A percentile compares a stretch with the other conserved stretches of the same genome.
Evolutionary conservation across 2,329 filamentous ascomycete genomes (phyloP).

Genomic region (Colletotrichum sp.): DNA sequence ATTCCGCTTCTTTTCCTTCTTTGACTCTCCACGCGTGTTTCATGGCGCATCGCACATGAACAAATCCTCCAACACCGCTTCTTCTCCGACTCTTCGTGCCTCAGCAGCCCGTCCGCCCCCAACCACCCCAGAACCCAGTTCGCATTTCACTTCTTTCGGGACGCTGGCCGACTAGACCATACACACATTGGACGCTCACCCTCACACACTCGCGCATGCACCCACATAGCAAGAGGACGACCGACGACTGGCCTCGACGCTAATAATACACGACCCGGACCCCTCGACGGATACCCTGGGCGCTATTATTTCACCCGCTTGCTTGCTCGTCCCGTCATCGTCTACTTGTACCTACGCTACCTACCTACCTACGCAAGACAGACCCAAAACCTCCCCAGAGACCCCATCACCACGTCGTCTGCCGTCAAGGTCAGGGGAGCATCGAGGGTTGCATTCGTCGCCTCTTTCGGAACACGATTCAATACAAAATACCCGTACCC

Average conservation of each 20-base stretch:
- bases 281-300: not conserved
- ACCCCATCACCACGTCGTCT: not conserved
- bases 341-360: not conserved
- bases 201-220: not conserved
- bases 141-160: not conserved
- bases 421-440: constrained; percentile 12
- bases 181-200: not conserved
- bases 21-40: not conserved
- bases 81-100: constrained; percentile 16
- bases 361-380: not conserved
- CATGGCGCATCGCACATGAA: not conserved
- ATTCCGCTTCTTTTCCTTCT: constrained; percentile 11
- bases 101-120: not conserved
- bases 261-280: not conserved
- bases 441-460: constrained; percentile 11
- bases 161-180: not conserved
- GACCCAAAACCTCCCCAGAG: not conserved
- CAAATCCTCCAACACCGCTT: not conserved
- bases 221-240: not conserved
- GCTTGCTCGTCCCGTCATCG: not conserved
- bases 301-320: not conserved
- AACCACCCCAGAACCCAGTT: not conserved
- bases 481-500: not conserved
- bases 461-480: not conserved
- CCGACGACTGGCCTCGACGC: not conserved